Percentiles rank a stretch among this genome's conserved stretches.
These are phyloP conservation scores for Mucor plumbeus DNA, from an alignment of 371 early-diverging fungal species.

Conservation along the genomic window DNA sequence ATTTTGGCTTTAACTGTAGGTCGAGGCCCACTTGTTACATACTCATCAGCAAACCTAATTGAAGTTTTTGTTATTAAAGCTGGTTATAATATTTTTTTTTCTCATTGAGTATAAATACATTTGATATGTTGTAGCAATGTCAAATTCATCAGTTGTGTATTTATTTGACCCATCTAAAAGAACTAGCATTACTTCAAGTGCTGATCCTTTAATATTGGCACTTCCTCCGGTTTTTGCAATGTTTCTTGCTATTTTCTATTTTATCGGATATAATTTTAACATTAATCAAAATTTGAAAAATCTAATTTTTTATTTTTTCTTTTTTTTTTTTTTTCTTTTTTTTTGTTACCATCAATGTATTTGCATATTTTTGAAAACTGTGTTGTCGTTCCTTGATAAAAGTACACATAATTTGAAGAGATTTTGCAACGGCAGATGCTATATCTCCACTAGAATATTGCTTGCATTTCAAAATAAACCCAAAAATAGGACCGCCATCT, in stretches of 20 bases:
- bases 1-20: constrained; percentile 54
- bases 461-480: constrained; percentile 23
- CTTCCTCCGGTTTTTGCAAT: constrained; percentile 8
- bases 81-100: background rate
- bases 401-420: constrained; percentile 34
- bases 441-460: constrained; percentile 13
- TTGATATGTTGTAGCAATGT: constrained; percentile 70
- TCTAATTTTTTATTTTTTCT: too few relatives aligned
- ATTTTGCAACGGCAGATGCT: constrained; percentile 24
- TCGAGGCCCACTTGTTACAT: constrained; percentile 11
- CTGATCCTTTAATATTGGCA: constrained; percentile 2
- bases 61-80: background rate
- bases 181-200: constrained; percentile 17
- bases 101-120: background rate
- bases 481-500: constrained; percentile 30
- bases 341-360: constrained; percentile 26
- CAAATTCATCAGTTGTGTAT: constrained; percentile 18
- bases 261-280: background rate
- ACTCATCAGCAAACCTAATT: constrained; percentile 31
- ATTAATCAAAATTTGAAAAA: background rate
- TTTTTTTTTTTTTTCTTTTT: too few relatives aligned
- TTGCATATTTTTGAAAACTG: constrained; percentile 34
- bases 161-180: constrained; percentile 13
- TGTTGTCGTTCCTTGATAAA: constrained; percentile 32
- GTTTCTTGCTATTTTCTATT: background rate